Evolutionary conservation across 2,329 filamentous ascomycete genomes (phyloP).

Genomic region (Sclerotinia spermophila): DNA sequence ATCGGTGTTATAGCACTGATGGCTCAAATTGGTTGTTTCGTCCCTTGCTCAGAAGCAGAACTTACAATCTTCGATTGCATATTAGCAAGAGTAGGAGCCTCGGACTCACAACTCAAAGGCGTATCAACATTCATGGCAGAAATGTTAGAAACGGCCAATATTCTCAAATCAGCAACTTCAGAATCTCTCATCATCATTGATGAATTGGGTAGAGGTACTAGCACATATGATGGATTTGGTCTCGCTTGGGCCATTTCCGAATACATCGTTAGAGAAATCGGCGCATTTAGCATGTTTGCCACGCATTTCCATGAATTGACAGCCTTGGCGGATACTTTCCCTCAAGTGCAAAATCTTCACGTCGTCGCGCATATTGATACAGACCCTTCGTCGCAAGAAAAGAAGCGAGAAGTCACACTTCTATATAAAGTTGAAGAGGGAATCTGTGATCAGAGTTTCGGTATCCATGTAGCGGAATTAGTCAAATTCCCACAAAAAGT

Average conservation of each 20-base stretch:
- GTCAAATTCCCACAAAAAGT: slow-evolving; percentile 97
- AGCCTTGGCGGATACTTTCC: slow-evolving; percentile 79
- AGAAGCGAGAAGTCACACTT: slow-evolving; percentile 77
- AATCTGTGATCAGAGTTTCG: slow-evolving; percentile 95
- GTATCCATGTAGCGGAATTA: slow-evolving; percentile 95
- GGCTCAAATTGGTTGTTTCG: slow-evolving; percentile 96
- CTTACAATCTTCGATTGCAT: slow-evolving; percentile 96
- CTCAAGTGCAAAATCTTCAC: slow-evolving; percentile 88
- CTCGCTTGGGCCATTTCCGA: slow-evolving; percentile 99
- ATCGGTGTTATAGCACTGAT: slow-evolving; percentile 95
- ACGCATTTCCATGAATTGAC: slow-evolving; percentile 99
- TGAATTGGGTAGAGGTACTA: slow-evolving; percentile 92
- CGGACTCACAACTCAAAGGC: slow-evolving; percentile 94
- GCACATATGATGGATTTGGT: slow-evolving; percentile 96
- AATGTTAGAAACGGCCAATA: slow-evolving; percentile 98
- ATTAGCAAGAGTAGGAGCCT: slow-evolving; percentile 90
- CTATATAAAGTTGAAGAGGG: slow-evolving; percentile 96
- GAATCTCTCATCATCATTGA: slow-evolving; percentile 99
- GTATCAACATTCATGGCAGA: slow-evolving; percentile 99
- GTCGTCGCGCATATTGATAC: slow-evolving; percentile 85
- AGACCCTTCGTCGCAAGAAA: slow-evolving; percentile 37
- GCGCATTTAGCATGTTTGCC: slow-evolving; percentile 90
- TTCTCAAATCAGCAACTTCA: slow-evolving; percentile 90
- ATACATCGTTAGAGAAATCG: slow-evolving; percentile 93
- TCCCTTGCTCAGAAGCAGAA: slow-evolving; percentile 86